Conservation (phyloP, 192 early-diverging fungal species). For the Globomyces pollinis-pini region DNA sequence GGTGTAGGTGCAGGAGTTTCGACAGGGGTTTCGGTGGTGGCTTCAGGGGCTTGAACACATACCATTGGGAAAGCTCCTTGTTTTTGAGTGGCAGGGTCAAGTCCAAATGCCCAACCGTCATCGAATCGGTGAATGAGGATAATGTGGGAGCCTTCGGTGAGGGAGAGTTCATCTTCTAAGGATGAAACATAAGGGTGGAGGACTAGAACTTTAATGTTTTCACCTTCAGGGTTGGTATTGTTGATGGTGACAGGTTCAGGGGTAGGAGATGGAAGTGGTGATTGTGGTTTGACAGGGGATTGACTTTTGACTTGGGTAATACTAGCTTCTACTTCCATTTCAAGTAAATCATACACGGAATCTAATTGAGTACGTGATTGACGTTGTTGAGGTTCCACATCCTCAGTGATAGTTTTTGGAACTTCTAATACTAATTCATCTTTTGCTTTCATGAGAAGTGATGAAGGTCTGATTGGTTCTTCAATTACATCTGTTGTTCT, state of each 20-base stretch:
- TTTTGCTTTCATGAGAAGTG: no score
- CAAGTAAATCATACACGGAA: no score
- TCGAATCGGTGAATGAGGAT: conserved; percentile 13
- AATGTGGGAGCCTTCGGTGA: conserved; percentile 15
- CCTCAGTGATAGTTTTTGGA: no score
- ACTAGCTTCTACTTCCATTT: no score
- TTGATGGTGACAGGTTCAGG: neutral
- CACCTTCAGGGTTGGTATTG: neutral
- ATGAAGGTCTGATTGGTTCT: no score
- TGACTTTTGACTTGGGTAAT: no score
- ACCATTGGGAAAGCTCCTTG: conserved; percentile 10
- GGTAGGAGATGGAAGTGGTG: no score
- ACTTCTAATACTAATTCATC: no score
- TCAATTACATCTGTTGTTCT: no score
- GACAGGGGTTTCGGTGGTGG: neutral
- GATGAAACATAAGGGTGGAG: conserved; percentile 20
- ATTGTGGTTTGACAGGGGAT: no score
- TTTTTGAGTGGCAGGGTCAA: neutral
- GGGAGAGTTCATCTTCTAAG: conserved; percentile 20
- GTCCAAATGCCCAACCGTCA: conserved; percentile 6
- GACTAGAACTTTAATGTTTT: conserved; percentile 18
- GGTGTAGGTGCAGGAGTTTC: neutral
- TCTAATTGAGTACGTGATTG: no score
- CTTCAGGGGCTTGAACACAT: conserved; percentile 5
- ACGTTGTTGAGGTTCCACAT: no score